phyloP scores from a whole-genome alignment of 1,284 basidiomycete species.

The Tilletia horrida region DNA sequence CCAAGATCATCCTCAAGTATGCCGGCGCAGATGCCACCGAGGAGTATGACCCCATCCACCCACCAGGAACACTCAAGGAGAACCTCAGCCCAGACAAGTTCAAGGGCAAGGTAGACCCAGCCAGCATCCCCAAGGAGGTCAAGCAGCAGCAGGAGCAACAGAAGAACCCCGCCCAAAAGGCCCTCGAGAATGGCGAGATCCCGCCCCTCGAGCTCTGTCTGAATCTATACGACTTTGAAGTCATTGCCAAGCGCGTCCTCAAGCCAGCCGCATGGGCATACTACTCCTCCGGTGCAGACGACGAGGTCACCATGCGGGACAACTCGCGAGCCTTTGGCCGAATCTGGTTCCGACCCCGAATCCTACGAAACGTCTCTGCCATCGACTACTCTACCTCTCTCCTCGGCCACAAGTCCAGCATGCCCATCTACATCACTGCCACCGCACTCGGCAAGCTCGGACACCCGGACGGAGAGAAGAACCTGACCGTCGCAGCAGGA shows the following conservation, averaged over 20 bases:
- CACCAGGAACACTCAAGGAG: conserved; percentile 52
- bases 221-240: conserved; percentile 87
- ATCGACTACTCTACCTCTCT: conserved; percentile 81
- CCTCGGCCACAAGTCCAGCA: conserved; percentile 63
- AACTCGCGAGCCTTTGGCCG: conserved; percentile 85
- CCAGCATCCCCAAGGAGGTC: conserved; percentile 35
- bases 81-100: conserved; percentile 46
- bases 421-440: conserved; percentile 79
- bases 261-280: conserved; percentile 53
- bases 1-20: conserved; percentile 31
- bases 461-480: conserved; percentile 55
- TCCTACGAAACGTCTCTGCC: conserved; percentile 75
- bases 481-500: conserved; percentile 75
- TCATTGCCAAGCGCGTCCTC: conserved; percentile 53
- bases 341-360: conserved; percentile 87
- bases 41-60: conserved; percentile 53
- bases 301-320: conserved; percentile 66
- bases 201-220: conserved; percentile 74
- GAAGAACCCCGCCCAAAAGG: conserved; percentile 17
- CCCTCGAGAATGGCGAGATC: conserved; percentile 29
- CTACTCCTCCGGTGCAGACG: conserved; percentile 59
- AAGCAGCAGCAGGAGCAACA: conserved; percentile 20
- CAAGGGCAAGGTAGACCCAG: conserved; percentile 44
- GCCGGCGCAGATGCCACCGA: conserved; percentile 35
- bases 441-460: conserved; percentile 83